phyloP scores from a whole-genome alignment of 805 yeast species.

The Komagataella ulmi region DNA sequence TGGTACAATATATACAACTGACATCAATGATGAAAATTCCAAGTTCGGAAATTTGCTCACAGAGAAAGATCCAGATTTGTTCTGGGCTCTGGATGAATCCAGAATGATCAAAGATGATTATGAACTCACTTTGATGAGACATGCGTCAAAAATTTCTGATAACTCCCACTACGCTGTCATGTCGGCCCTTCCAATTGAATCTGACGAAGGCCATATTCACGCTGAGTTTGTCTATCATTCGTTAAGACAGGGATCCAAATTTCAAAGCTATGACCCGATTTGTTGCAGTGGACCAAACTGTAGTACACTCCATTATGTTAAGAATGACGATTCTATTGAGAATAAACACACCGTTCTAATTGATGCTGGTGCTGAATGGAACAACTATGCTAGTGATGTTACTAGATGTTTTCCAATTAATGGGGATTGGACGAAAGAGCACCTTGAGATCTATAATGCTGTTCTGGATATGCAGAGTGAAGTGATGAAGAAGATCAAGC shows the following conservation, averaged over 20 bases:
- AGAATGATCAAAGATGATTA: slow-evolving; percentile 74
- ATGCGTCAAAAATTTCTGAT: slow-evolving; percentile 78
- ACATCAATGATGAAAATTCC: slow-evolving; percentile 21
- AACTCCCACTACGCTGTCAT: slow-evolving; percentile 83
- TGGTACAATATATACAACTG: slow-evolving; percentile 36
- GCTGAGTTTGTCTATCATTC: slow-evolving; percentile 94
- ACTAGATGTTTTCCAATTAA: slow-evolving; percentile 89
- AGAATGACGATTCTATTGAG: slow-evolving; percentile 54
- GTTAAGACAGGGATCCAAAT: slow-evolving; percentile 83
- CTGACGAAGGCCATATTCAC: slow-evolving; percentile 82
- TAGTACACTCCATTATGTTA: slow-evolving; percentile 81
- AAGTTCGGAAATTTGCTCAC: slow-evolving; percentile 21
- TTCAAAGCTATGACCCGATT: slow-evolving; percentile 86
- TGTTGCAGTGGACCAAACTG: slow-evolving; percentile 91
- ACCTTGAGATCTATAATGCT: slow-evolving; percentile 64
- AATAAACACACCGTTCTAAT: slow-evolving; percentile 59
- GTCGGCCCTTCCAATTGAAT: slow-evolving; percentile 83
- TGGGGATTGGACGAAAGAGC: slow-evolving; percentile 86
- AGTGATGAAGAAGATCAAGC: slow-evolving; percentile 61
- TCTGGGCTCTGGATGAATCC: slow-evolving; percentile 76
- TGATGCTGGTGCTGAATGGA: slow-evolving; percentile 98
- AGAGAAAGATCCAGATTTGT: slow-evolving; percentile 33
- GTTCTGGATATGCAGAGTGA: slow-evolving; percentile 74
- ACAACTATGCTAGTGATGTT: slow-evolving; percentile 83
- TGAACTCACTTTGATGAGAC: slow-evolving; percentile 64